A percentile compares a stretch with the other conserved stretches of the same genome.
These are phyloP conservation scores for Phytophthora multivora DNA, from an alignment of 352 stramenopile species.

Conservation along the genomic window DNA sequence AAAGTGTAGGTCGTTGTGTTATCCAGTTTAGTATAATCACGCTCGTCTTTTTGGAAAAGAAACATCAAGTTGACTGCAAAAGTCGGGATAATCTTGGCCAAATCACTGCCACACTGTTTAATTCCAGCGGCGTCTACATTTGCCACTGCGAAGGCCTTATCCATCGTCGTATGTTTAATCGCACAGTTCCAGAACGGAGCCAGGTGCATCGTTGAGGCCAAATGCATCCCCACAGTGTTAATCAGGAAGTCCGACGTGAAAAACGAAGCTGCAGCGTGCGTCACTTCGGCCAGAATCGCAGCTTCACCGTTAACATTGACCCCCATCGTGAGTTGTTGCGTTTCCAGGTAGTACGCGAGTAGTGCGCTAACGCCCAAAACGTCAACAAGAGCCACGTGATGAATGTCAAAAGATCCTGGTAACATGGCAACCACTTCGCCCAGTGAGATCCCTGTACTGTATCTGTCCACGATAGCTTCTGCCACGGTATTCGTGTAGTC, in stretches of 20 bases:
- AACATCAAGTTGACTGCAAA: slow-evolving; percentile 51
- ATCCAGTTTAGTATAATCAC: slow-evolving; percentile 48
- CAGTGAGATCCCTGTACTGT: slow-evolving; percentile 35
- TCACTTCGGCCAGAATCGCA: slow-evolving; percentile 48
- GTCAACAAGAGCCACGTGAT: slow-evolving; percentile 39
- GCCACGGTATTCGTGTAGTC: slow-evolving; percentile 34
- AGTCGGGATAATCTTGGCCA: slow-evolving; percentile 26
- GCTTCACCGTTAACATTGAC: slow-evolving; percentile 44
- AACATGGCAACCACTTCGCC: slow-evolving; percentile 26
- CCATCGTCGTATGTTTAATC: slow-evolving; percentile 47
- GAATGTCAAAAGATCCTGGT: slow-evolving; percentile 21
- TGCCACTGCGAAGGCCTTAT: slow-evolving; percentile 28
- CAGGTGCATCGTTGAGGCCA: slow-evolving; percentile 36
- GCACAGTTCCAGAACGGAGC: slow-evolving; percentile 52
- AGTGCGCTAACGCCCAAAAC: slow-evolving; percentile 29
- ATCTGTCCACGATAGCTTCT: slow-evolving; percentile 29
- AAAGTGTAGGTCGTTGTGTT: slow-evolving; percentile 44
- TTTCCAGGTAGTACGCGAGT: slow-evolving; percentile 28
- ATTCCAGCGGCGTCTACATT: slow-evolving; percentile 31
- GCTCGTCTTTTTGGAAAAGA: slow-evolving; percentile 41
- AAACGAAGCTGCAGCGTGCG: slow-evolving; percentile 31
- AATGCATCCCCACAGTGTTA: slow-evolving; percentile 42
- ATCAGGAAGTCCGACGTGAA: slow-evolving; percentile 42
- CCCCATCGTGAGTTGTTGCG: slow-evolving; percentile 42
- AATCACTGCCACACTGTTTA: slow-evolving; percentile 25